Base-by-base conservation (phyloP, 2,329 filamentous ascomycete genomes). In the Epichloe baconii region DNA sequence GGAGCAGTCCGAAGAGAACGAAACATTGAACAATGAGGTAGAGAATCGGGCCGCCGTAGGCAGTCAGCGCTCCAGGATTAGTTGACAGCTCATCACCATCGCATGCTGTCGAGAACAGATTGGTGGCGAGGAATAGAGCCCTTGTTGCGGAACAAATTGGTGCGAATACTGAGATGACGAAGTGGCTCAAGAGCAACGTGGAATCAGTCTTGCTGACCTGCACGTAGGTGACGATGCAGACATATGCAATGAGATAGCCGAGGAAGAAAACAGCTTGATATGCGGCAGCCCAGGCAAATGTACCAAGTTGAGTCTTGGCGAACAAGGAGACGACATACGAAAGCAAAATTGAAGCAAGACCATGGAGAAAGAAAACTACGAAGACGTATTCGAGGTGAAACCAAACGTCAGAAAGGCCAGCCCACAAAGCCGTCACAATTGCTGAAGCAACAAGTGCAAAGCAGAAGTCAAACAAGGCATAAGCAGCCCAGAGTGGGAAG, bases 311-410 rank as follows among this genome's bases (percentile, higher is more conserved):
- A 35, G 85, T 89, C 47, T 77, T 79, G 36, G 84, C 80, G 59
- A 89, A 85, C 0, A 95, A 77, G 0, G 89, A 95, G 42, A 95
- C 76, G 38, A 91, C 72, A 65, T 96, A 96, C 2, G 85, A 79
- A 48, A 90, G 71, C 3, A 95, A 70, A 3, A 79, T 87, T 0
- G 88, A 85, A 0, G 86, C 80, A 5, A 95, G 67, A 0, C 88
- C 88, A 63, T 91, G 95, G 0, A 95, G 75, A 52, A 85, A 77
- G 56, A 95, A 81, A 40, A 94, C 75, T 12, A 91, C 67, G 63
- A 94, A 95, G 10, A 96, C 70, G 62, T 94, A 95, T 42, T 81
- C 86, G 4, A 89, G 73, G 52, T 84, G 76, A 59, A 87, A 95
- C 82, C 86, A 95, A 5, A 83, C 75, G 51, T 73, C 64, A 0